Evolutionary conservation across 768 basidiomycete species (phyloP).

Genomic region (Auriscalpium vulgare): DNA sequence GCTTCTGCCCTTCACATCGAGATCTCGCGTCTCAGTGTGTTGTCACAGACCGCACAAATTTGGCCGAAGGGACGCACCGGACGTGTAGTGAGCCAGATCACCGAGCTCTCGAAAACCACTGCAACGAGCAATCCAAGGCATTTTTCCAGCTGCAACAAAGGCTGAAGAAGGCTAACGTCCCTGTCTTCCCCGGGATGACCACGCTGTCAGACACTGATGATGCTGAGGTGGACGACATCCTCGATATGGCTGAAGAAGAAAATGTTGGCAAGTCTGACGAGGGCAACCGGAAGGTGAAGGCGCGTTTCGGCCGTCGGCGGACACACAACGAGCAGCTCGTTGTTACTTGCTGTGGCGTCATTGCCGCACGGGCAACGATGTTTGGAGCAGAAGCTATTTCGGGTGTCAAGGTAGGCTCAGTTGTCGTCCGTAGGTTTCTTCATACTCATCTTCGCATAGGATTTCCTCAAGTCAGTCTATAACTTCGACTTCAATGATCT

Average conservation of each 20-base stretch:
- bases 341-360: constrained; percentile 22
- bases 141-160: background rate
- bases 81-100: background rate
- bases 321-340: constrained; percentile 24
- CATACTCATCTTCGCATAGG: background rate
- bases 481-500: background rate
- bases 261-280: constrained; percentile 2
- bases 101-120: background rate
- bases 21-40: background rate
- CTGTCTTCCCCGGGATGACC: background rate
- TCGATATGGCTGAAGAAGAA: background rate
- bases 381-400: constrained; percentile 19
- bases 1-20: background rate
- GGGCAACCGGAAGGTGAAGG: constrained; percentile 10
- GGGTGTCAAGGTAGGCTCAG: background rate
- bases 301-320: constrained; percentile 16
- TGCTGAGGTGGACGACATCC: background rate
- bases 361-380: constrained; percentile 19
- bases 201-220: too few species aligned
- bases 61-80: background rate
- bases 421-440: too few species aligned
- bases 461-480: background rate
- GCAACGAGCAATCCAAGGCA: background rate
- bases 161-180: background rate
- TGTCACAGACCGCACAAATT: background rate